phyloP scores from a whole-genome alignment of 306 rosid genomes.

The Ochetophila trinervis region DNA sequence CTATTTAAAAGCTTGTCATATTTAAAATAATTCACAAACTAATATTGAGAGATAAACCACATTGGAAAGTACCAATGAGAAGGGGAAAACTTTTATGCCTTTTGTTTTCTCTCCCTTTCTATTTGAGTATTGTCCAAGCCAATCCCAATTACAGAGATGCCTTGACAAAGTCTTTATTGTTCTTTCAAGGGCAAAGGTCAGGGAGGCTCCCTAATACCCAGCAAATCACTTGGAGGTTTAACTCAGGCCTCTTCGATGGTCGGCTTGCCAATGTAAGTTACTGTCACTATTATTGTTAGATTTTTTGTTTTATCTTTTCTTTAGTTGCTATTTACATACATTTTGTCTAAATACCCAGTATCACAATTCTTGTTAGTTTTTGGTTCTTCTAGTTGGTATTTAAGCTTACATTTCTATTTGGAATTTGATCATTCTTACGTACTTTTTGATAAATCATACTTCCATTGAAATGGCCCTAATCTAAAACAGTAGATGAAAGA shows the following conservation, averaged over 20 bases:
- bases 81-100: slow-evolving; percentile 14
- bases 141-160: slow-evolving; percentile 75
- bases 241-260: slow-evolving; percentile 75
- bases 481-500: no score
- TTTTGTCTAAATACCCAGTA: no score
- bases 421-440: no score
- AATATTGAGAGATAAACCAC: background rate
- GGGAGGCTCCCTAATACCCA: slow-evolving; percentile 63
- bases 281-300: background rate
- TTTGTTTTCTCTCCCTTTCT: slow-evolving; percentile 16
- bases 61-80: slow-evolving; percentile 16
- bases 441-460: no score
- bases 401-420: no score
- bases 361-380: background rate
- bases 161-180: slow-evolving; percentile 67
- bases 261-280: slow-evolving; percentile 49
- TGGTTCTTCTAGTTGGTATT: background rate
- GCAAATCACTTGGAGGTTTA: slow-evolving; percentile 63
- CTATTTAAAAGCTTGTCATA: slow-evolving; percentile 36
- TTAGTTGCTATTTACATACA: background rate
- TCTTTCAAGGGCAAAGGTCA: slow-evolving; percentile 91
- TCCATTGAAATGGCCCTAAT: no score
- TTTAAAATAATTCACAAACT: slow-evolving; percentile 7
- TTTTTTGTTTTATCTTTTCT: background rate
- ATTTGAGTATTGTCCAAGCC: slow-evolving; percentile 28